Base-by-base conservation (phyloP, 2,329 filamentous ascomycete genomes). In the Lachnellula cervina region DNA sequence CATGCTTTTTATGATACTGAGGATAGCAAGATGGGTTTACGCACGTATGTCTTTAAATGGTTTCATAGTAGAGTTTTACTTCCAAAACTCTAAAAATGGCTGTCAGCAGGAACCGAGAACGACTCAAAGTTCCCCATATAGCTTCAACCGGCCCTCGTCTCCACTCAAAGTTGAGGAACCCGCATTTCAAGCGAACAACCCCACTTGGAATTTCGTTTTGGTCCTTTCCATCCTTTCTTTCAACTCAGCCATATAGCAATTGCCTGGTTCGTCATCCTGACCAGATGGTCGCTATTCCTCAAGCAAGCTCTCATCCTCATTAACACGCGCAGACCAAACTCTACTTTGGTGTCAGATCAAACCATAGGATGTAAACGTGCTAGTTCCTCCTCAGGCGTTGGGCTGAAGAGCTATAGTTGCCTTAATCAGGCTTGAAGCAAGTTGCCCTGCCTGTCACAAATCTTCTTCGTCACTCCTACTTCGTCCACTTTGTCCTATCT, bases 41-140 rank as follows among this genome's bases (percentile, higher is more conserved):
- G 6, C 23, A 14, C 13, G 8, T 21, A 14, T 49, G 56, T 51
- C 53, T 60, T 43, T 46, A 35, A 11, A 42, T 23, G 50, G 49
- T 50, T 49, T 44, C 19, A 21, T 5, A 21, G 19, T 17, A 17
- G 6, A 28, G 52, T 51, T 53, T 55, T 53, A 56, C 55, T 55
- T 55, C 55, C 42, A 56, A 32, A 32, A 46, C 17, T 46, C 57
- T 59, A 54, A 53, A 57, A 55, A 51, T 56, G 56, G 45, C 57
- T 34, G 54, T 61, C 59, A 61, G 57, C 59, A 54, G 38, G 51
- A 60, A 56, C 43, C 50, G 44, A 60, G n/a, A 52, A 23, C 32
- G 14, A 23, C 51, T 35, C 43, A 44, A 32, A 11, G 28, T 32
- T 32, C 28, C 28, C 28, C 9, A 32, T 32, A 11, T 32, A 32